Conservation (phyloP, 2,329 filamentous ascomycete species). For the Lasiodiplodia citricola region DNA sequence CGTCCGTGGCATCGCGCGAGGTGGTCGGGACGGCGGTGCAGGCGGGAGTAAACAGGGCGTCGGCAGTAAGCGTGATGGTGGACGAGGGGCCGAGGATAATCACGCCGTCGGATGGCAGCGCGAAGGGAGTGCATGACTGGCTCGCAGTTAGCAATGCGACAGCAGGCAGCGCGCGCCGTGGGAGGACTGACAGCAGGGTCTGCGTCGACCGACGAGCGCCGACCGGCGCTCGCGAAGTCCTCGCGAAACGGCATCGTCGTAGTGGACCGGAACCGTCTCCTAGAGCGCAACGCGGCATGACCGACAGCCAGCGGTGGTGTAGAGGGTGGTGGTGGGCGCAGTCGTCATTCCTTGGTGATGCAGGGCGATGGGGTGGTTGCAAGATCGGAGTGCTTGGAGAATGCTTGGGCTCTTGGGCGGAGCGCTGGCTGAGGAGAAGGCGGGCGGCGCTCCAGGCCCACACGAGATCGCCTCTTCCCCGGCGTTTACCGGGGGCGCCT, state of each 20-base stretch:
- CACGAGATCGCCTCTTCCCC: conserved; percentile 5
- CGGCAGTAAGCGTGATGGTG: conserved; percentile 63
- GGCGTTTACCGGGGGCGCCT: conserved; percentile 7
- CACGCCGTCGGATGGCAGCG: conserved; percentile 64
- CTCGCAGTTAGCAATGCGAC: conserved; percentile 12
- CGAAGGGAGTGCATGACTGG: conserved; percentile 67
- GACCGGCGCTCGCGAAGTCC: conserved; percentile 24
- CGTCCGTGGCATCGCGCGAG: conserved; percentile 48
- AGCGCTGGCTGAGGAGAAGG: conserved; percentile 21
- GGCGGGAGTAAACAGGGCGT: conserved; percentile 64
- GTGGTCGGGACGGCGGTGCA: conserved; percentile 47
- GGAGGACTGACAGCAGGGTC: conserved; percentile 21
- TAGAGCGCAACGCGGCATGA: conserved; percentile 23
- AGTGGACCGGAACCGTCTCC: conserved; percentile 17
- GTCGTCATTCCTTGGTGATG: conserved; percentile 20
- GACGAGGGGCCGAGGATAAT: conserved; percentile 59
- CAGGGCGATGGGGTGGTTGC: conserved; percentile 19
- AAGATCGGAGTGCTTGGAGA: conserved; percentile 25
- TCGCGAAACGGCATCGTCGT: conserved; percentile 26
- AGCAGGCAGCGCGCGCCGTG: background rate
- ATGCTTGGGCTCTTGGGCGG: conserved; percentile 25
- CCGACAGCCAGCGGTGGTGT: conserved; percentile 13
- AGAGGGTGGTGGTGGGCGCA: conserved; percentile 1
- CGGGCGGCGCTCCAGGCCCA: conserved; percentile 12
- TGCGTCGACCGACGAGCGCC: conserved; percentile 19